Base-by-base conservation (phyloP, 495 filamentous ascomycete genomes). In the Bathelium albidoporum region DNA sequence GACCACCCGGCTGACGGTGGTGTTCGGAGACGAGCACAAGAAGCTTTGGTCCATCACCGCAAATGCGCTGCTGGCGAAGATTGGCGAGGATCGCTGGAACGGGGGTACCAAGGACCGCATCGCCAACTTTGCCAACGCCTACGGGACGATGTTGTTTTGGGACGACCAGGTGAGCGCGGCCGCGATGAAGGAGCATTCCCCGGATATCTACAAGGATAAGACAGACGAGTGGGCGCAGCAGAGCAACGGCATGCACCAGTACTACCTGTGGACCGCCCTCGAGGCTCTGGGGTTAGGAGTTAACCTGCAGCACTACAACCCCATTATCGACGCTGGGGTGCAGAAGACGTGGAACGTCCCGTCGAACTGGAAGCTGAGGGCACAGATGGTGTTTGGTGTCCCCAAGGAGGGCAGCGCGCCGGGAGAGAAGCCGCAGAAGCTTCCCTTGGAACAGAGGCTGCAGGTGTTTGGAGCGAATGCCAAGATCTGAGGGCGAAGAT, bases 291-390 rank as follows among this genome's bases (percentile, higher is more conserved):
- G 81, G 20, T 76, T 84, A 62, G 81, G 80, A 44, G 76, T 73
- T 41, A 83, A 82, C 69, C 72, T 84, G 58, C 81, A 84, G 73
- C 81, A 84, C 71, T 82, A 82, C 65, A 82, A 81, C 66, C 78
- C 79, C 1, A 69, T 81, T 4, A 78, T 83, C 66, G 77, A 82
- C 65, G 68, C 69, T 11, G 70, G 68, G 12, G 71, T 82, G 18
- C 68, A 75, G 29, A 74, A 78, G 58, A 70, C 75, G 62, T 82
- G 75, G 71, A 69, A 73, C 58, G 68, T 84, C 49, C 81, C 81
- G 20, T 64, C 52, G 18, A 75, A 76, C 3, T 84, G 80, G 79
- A 69, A 68, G 4, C 69, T 81, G 24, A 72, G 77, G 63, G 75
- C 80, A 4, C 81, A 84, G 65, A 59, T 84, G 64, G 80, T 83